A percentile compares a stretch with the other conserved stretches of the same genome.
These are phyloP conservation scores for Staphylotrichum tortipilum DNA, from an alignment of 495 filamentous ascomycete species.

Conservation along the genomic window DNA sequence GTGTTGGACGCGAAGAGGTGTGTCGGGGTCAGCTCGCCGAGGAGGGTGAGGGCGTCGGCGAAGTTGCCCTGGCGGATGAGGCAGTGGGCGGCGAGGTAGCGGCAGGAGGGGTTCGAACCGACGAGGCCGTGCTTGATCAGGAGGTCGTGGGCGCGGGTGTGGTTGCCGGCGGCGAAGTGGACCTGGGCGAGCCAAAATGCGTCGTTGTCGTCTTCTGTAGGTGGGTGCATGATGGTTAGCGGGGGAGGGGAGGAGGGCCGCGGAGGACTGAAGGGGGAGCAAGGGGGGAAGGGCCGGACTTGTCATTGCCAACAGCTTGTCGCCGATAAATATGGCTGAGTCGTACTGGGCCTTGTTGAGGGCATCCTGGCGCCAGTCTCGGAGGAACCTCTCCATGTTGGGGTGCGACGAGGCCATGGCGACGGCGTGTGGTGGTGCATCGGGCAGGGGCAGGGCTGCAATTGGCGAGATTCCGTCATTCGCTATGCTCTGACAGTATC, in stretches of 20 bases:
- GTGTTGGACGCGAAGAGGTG: constrained; percentile 65
- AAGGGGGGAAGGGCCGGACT: too few species aligned
- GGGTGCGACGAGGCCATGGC: constrained; percentile 19
- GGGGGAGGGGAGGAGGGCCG: not conserved
- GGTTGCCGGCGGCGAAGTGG: constrained; percentile 90
- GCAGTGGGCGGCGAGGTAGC: constrained; percentile 88
- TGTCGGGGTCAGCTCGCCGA: constrained; percentile 85
- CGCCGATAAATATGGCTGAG: constrained; percentile 88
- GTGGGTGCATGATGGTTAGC: not conserved
- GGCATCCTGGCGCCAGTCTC: constrained; percentile 88
- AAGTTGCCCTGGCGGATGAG: constrained; percentile 83
- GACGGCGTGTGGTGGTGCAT: constrained; percentile 2
- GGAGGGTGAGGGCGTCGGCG: constrained; percentile 76
- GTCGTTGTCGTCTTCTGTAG: constrained; percentile 13
- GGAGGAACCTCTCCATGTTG: constrained; percentile 81
- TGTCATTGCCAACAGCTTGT: constrained; percentile 91
- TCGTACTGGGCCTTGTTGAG: constrained; percentile 91
- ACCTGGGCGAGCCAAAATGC: constrained; percentile 29
- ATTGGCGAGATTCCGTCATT: too few species aligned
- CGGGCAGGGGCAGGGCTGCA: too few species aligned
- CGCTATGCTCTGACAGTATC: too few species aligned
- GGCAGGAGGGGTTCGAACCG: constrained; percentile 70
- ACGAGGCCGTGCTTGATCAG: constrained; percentile 80
- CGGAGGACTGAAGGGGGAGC: too few species aligned
- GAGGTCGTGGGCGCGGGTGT: constrained; percentile 77